Evolutionary conservation across 73 alveolate genomes (phyloP), one percentile per base, ranked within the genome.

Genomic region (Tetrahymena malaccensis): DNA sequence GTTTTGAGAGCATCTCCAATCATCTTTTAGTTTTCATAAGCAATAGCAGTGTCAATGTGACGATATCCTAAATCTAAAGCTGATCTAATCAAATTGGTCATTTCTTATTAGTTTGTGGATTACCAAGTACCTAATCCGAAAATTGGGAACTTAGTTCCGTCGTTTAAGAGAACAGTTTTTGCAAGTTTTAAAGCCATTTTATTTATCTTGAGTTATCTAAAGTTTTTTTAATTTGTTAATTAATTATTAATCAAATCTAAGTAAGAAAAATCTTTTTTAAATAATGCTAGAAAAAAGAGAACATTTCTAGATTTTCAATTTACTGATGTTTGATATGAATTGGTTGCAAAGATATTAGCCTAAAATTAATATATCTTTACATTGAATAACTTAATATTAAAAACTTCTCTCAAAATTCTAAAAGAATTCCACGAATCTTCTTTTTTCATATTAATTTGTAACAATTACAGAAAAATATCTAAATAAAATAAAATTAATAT

Each of bases 11-110:
- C 99, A 34, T 95, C 96, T 27, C 99, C 99, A 40, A 98, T 96
- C 40, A 83, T 97, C 43, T 25, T 97, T 96, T 98, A 98, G 57
- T 98, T 98, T 17, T 56, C 94, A 55, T 98, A 98, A 17, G 94
- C 84, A 3, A 96, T 50, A 27, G 99, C 99, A 10, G 98, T 95
- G 94, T 98, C 99, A 94, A 97, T 94, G n/a, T 96, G 98, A 43
- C 99, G 96, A 95, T 97, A 97, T 17, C 99, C 99, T 37, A 56
- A 97, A 89, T 96, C 93, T 22, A 97, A 70, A 40, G 99, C 99
- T 35, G 95, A 33, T 55, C 84, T 33, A 21, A 96, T 93, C 44
- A 95, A 89, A 43, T 94, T 55, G 34, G 94, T 96, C 85, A 44
- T 85, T 96, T 96, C 89, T 12, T 70, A 38, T 94, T 96, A 13